Percentiles rank a stretch among this genome's conserved stretches.
phyloP scores from a whole-genome alignment of 2,329 filamentous ascomycete species.

The Rhinocladiella similis region DNA sequence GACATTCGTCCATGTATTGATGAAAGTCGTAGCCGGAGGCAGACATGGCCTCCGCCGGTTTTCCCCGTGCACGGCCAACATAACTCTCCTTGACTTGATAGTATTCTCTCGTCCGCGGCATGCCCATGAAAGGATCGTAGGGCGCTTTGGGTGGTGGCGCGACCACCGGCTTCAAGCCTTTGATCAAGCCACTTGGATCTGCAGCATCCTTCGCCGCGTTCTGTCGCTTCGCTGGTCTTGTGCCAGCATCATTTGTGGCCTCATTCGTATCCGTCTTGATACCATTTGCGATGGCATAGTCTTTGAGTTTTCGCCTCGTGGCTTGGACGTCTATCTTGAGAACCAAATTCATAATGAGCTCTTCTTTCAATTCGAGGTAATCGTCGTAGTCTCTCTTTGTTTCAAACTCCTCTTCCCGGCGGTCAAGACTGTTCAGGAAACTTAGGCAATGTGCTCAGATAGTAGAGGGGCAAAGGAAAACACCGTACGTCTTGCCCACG shows the following conservation, averaged over 20 bases:
- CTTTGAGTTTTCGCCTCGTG: slow-evolving; percentile 59
- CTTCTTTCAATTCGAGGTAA: slow-evolving; percentile 90
- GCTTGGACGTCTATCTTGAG: slow-evolving; percentile 67
- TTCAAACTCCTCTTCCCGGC: slow-evolving; percentile 87
- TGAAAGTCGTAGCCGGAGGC: slow-evolving; percentile 81
- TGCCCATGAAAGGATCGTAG: slow-evolving; percentile 85
- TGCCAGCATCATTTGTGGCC: slow-evolving; percentile 69
- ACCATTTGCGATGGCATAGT: slow-evolving; percentile 73
- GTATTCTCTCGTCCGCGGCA: slow-evolving; percentile 67
- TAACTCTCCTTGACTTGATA: slow-evolving; percentile 71
- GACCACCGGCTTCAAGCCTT: slow-evolving; percentile 70
- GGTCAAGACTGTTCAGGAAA: slow-evolving; percentile 71
- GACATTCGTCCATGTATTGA: slow-evolving; percentile 77
- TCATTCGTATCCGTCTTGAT: slow-evolving; percentile 64
- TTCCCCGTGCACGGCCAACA: slow-evolving; percentile 68
- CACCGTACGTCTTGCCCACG: slow-evolving; percentile 61
- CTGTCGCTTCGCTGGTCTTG: slow-evolving; percentile 44
- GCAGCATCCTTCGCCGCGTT: slow-evolving; percentile 19
- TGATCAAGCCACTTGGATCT: slow-evolving; percentile 60
- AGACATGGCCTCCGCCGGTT: slow-evolving; percentile 61
- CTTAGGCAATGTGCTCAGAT: background rate
- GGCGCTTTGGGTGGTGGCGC: slow-evolving; percentile 67
- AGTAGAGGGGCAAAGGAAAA: background rate
- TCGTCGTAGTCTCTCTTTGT: slow-evolving; percentile 82
- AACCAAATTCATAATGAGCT: slow-evolving; percentile 85